These are phyloP conservation scores for Neonectria neomacrospora DNA, from an alignment of 2,329 filamentous ascomycete species.

Conservation along the genomic window DNA sequence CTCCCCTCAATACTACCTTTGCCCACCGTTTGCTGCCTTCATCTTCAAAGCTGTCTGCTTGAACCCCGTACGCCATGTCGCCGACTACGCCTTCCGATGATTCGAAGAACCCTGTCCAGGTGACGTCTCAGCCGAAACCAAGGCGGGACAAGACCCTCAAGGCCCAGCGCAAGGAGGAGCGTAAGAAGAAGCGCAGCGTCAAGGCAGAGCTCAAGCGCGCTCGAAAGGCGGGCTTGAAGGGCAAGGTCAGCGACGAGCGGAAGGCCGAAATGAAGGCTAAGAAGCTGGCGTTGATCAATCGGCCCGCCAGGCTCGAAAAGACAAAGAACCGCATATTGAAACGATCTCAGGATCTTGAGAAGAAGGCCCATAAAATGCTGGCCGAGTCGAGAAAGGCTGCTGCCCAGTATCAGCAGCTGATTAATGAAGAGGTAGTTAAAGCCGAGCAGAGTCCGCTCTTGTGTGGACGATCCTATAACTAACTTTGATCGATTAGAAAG, in stretches of 20 bases:
- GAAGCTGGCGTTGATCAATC: constrained; percentile 39
- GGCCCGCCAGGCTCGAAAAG: constrained; percentile 52
- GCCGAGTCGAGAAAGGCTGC: constrained; percentile 52
- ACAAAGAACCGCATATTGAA: constrained; percentile 50
- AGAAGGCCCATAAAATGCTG: constrained; percentile 51
- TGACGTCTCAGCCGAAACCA: constrained; percentile 35
- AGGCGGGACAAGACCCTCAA: constrained; percentile 30
- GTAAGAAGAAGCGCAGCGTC: constrained; percentile 51
- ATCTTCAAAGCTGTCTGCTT: constrained; percentile 14
- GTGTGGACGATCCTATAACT: background rate
- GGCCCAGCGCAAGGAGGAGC: constrained; percentile 30
- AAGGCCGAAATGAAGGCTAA: constrained; percentile 49
- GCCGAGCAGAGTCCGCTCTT: constrained; percentile 7
- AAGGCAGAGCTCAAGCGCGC: constrained; percentile 53
- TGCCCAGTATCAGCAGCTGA: constrained; percentile 43
- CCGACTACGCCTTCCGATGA: constrained; percentile 25
- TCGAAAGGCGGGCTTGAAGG: constrained; percentile 50
- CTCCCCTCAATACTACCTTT: background rate
- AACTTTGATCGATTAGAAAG: background rate
- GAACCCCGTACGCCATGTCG: constrained; percentile 30
- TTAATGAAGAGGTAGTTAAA: constrained; percentile 38
- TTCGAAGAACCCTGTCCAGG: constrained; percentile 31
- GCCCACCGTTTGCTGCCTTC: background rate
- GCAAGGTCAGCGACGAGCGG: constrained; percentile 48
- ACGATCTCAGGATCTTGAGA: constrained; percentile 52